These are phyloP conservation scores for Xerocomellus intermedius DNA, from an alignment of 768 basidiomycete genomes.

Conservation along the genomic window DNA sequence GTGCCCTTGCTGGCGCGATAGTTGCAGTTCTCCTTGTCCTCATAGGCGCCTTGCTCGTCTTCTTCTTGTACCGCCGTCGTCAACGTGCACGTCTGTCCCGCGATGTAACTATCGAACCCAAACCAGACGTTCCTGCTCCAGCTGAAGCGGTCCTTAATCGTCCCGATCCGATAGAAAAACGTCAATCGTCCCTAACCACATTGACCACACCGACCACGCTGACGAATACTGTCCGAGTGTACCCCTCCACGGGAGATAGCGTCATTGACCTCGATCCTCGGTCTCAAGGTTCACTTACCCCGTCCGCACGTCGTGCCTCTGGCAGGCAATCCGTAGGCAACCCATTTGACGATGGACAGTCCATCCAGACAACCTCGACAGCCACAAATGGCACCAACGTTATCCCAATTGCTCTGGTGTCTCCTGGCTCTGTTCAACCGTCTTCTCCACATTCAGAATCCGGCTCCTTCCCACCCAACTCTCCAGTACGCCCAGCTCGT, in stretches of 20 bases:
- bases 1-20: conserved; percentile 73
- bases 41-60: conserved; percentile 46
- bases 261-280: conserved; percentile 63
- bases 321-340: conserved; percentile 40
- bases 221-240: conserved; percentile 46
- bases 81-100: conserved; percentile 39
- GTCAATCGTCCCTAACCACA: conserved; percentile 18
- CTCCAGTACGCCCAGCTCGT: conserved; percentile 55
- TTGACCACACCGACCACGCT: conserved; percentile 15
- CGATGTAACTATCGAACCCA: conserved; percentile 38
- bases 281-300: conserved; percentile 34
- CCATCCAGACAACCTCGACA: conserved; percentile 75
- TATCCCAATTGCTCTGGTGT: conserved; percentile 80
- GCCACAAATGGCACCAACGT: conserved; percentile 80
- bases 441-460: conserved; percentile 36
- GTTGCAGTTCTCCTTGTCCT: conserved; percentile 63
- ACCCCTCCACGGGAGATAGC: conserved; percentile 44
- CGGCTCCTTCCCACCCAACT: conserved; percentile 24
- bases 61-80: conserved; percentile 66
- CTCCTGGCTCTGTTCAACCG: conserved; percentile 47
- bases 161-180: conserved; percentile 78
- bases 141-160: conserved; percentile 78
- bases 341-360: conserved; percentile 75
- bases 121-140: conserved; percentile 65
- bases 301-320: conserved; percentile 16